Evolutionary conservation across 208 protist species (phyloP).

Genomic region (Acanthamoeba rhysodes): DNA sequence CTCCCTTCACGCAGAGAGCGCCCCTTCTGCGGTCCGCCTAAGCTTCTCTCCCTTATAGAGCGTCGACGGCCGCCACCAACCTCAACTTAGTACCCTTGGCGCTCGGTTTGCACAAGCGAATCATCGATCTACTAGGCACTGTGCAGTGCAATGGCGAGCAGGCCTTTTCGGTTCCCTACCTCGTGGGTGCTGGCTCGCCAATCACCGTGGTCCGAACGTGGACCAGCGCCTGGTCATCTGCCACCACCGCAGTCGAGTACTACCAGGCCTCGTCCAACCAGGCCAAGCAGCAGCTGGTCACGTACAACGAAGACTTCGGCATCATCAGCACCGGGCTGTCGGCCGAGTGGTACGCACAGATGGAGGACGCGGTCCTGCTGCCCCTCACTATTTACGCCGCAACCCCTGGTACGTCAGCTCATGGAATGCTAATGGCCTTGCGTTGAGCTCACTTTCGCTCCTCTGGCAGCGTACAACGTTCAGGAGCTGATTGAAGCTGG

Average conservation of each 20-base stretch:
- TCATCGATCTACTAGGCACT: neutral
- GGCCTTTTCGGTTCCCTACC: neutral
- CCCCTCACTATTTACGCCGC: neutral
- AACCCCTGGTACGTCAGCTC: neutral
- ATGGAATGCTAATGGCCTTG: neutral
- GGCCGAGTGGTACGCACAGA: neutral
- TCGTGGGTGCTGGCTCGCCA: neutral
- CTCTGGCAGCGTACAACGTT: neutral
- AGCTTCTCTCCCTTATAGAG: neutral
- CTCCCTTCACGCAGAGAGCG: neutral
- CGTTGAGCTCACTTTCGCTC: too few relatives aligned
- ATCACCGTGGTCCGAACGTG: neutral
- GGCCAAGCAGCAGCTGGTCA: neutral
- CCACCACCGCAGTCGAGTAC: conserved; percentile 1
- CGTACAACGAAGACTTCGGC: conserved; percentile 1
- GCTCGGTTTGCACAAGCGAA: neutral
- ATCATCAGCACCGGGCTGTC: neutral
- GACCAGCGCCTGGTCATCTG: neutral
- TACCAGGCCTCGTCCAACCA: neutral
- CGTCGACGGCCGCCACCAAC: neutral
- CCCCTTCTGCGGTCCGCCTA: neutral
- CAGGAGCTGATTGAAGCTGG: neutral
- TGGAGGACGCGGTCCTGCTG: neutral
- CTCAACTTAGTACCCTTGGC: neutral
- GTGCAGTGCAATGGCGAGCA: neutral